These are phyloP conservation scores for Cordyceps cateniannulata DNA, from an alignment of 2,329 filamentous ascomycete species.

Conservation along the genomic window DNA sequence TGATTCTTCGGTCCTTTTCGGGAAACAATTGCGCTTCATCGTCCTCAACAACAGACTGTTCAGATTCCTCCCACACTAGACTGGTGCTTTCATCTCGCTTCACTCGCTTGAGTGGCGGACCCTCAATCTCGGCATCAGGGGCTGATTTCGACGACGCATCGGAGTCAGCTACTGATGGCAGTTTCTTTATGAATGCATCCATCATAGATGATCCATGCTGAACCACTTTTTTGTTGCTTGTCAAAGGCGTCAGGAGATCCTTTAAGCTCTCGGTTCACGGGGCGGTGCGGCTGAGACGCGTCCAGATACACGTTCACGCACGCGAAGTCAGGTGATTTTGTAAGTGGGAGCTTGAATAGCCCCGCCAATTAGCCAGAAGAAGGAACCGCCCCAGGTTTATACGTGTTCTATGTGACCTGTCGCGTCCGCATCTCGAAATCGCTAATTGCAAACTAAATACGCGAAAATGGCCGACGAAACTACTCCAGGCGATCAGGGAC, in stretches of 20 bases:
- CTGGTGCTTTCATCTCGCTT: slow-evolving; percentile 22
- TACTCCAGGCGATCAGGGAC: slow-evolving; percentile 16
- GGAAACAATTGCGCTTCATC: slow-evolving; percentile 19
- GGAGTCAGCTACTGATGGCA: neutral
- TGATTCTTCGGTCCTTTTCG: slow-evolving; percentile 16
- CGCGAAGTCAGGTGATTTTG: slow-evolving; percentile 13
- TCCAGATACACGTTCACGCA: neutral
- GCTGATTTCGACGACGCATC: neutral
- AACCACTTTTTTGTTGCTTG: neutral
- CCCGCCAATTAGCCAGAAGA: slow-evolving; percentile 5
- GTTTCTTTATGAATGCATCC: slow-evolving; percentile 16
- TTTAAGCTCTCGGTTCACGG: neutral
- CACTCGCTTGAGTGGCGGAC: slow-evolving; percentile 24
- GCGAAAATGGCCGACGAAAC: slow-evolving; percentile 26
- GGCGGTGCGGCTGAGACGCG: slow-evolving; percentile 6
- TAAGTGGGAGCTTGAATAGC: neutral
- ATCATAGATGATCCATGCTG: neutral
- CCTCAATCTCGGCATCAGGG: neutral
- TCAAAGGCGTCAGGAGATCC: neutral
- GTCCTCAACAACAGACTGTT: slow-evolving; percentile 15
- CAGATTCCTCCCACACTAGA: slow-evolving; percentile 20
- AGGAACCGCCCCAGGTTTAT: neutral
- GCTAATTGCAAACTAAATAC: neutral
- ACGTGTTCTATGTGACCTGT: neutral
- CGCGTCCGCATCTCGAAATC: neutral